Evolutionary conservation across 106 monocot species (phyloP), one percentile per base, ranked within the genome.

Genomic region (Xerophyta viscosa): DNA sequence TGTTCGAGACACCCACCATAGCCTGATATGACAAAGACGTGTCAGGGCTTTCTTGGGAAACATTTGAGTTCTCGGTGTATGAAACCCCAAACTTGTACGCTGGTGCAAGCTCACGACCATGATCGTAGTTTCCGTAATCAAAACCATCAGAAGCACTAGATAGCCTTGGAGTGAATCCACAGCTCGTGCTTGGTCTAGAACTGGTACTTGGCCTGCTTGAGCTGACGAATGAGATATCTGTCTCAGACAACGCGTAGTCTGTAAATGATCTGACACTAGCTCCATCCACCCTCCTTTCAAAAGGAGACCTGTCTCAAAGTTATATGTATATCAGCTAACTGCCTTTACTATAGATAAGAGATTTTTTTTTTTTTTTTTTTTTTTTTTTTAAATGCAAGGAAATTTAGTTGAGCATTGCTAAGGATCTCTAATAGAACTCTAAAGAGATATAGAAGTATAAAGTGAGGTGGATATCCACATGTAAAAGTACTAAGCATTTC

Each of bases 201-300:
- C 39, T 39, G 10, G 39, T 20, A 50, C 85, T 91, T 9, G 81
- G 74, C 37, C 91, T 77, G 15, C 77, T 71, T 4, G 63, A 53
- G 60, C 85, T 85, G 19, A 85, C 77, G 29, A 72, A 85, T 4
- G 91, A 78, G 44, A 78, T 69, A 54, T 91, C 85, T 0, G 54
- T 62, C 10, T 82, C 82, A 11, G 48, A 25, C 39, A 54, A 5
- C 11, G 46, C 52, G 28, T 48, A 12, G 21, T 78, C 78, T 19
- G 50, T 29, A 24, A 57, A 67, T 7, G 70, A 64, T 36, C 50
- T 86, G 7, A 20, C 24, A 25, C 24, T 44, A 31, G 12, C 2
- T 13, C 61, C 67, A 21, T 46, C 51, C 18, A 2, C 15, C 54
- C 63, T 59, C 30, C 78, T 64, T 14, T 41, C 27, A 44, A 78